Evolutionary conservation across 2,329 filamentous ascomycete genomes (phyloP).

Genomic region (Chaetomium strumarium): DNA sequence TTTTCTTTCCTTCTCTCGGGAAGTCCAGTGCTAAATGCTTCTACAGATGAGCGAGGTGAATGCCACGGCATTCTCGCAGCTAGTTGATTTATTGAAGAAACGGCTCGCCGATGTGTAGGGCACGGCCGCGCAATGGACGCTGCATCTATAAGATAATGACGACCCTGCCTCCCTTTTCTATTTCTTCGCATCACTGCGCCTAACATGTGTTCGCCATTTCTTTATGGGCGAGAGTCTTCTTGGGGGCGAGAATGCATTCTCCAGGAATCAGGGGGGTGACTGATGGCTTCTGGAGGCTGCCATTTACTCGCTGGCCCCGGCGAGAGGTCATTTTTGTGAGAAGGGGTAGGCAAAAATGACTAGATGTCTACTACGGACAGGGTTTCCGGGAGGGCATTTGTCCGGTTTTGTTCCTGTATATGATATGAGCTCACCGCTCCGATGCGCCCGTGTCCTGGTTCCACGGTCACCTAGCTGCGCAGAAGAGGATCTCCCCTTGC

Average conservation of each 20-base stretch:
- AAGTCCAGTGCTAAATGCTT: neutral
- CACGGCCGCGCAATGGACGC: too few relatives aligned
- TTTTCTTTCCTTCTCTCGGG: too few relatives aligned
- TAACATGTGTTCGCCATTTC: neutral
- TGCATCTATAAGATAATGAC: neutral
- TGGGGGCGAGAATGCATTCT: constrained; percentile 8
- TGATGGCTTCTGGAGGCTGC: neutral
- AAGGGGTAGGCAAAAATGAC: neutral
- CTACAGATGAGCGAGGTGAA: constrained; percentile 23
- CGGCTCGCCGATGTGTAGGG: constrained; percentile 22
- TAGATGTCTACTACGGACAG: neutral
- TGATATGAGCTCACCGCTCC: neutral
- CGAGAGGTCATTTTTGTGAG: neutral
- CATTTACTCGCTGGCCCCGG: neutral
- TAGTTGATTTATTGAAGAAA: constrained; percentile 24
- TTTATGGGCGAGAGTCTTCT: neutral
- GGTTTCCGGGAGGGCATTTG: neutral
- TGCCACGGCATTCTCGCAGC: constrained; percentile 20
- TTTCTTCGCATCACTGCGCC: neutral
- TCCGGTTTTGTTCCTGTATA: constrained; percentile 12
- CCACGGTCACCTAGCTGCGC: neutral
- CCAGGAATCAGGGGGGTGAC: neutral
- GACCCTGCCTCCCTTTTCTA: neutral
- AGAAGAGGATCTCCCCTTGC: neutral
- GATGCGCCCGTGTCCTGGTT: neutral